phyloP scores from a whole-genome alignment of 352 stramenopile genomes.

The Blastocystis sp. region DNA sequence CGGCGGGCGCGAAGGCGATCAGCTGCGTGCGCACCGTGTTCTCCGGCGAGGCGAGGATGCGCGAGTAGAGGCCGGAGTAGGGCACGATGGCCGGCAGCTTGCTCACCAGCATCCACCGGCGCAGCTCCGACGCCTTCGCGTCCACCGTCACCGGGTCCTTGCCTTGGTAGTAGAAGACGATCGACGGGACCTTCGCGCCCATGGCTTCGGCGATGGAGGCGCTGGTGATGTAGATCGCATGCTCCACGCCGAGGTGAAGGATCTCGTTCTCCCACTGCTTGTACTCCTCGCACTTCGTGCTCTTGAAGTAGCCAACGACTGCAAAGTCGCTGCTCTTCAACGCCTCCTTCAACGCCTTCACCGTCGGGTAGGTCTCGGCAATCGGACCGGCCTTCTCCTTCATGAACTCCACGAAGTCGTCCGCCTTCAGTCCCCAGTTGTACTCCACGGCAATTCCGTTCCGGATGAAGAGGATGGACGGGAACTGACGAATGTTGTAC shows the following conservation, averaged over 20 bases:
- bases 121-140: neutral
- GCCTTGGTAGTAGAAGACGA: conserved; percentile 10
- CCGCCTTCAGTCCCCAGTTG: too few relatives aligned
- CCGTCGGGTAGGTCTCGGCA: too few relatives aligned
- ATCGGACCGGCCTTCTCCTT: too few relatives aligned
- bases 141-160: too few relatives aligned
- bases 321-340: neutral
- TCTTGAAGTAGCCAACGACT: conserved; percentile 41
- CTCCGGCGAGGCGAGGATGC: neutral
- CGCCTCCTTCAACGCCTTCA: too few relatives aligned
- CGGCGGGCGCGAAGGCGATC: conserved; percentile 1
- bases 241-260: neutral
- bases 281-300: conserved; percentile 11
- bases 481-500: too few relatives aligned
- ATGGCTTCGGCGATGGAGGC: neutral
- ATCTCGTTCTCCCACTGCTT: conserved; percentile 25
- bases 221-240: neutral
- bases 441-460: too few relatives aligned
- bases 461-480: too few relatives aligned
- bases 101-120: neutral
- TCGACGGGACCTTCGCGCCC: conserved; percentile 3
- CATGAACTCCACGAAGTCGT: too few relatives aligned
- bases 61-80: conserved; percentile 5
- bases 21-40: conserved; percentile 27
- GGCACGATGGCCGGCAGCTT: conserved; percentile 26